Conservation (phyloP, 257 asterid species). For the Lycium barbarum region DNA sequence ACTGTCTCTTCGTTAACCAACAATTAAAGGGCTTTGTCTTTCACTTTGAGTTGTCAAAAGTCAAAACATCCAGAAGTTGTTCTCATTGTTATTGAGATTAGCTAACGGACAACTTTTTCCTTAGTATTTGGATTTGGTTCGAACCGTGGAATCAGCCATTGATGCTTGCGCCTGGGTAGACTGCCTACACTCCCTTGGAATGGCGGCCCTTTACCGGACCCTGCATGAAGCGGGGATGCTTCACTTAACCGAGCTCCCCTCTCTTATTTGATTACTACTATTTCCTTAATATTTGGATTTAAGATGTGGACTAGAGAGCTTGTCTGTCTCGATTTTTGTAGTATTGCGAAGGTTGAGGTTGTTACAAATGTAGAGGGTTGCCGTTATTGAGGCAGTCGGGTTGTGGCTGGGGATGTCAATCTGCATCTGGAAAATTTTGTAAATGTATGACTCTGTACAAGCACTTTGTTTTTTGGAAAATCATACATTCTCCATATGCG, state of each 20-base stretch:
- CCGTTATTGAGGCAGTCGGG: background rate
- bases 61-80: background rate
- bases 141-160: background rate
- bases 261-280: background rate
- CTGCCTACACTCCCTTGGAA: background rate
- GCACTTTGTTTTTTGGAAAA: background rate
- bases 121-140: background rate
- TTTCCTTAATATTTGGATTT: slow-evolving; percentile 16
- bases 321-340: background rate
- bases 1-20: slow-evolving; percentile 33
- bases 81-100: background rate
- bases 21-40: background rate
- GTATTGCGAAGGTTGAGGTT: background rate
- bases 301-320: slow-evolving; percentile 1
- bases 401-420: background rate
- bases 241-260: background rate
- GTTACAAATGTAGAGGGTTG: background rate
- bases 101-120: background rate
- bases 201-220: background rate
- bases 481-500: background rate
- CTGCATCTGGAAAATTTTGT: background rate
- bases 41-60: background rate
- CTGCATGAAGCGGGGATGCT: too few species aligned
- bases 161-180: background rate
- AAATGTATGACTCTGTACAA: background rate